phyloP scores from a whole-genome alignment of 345 rosid genomes.

The Eucalyptus cloeziana region DNA sequence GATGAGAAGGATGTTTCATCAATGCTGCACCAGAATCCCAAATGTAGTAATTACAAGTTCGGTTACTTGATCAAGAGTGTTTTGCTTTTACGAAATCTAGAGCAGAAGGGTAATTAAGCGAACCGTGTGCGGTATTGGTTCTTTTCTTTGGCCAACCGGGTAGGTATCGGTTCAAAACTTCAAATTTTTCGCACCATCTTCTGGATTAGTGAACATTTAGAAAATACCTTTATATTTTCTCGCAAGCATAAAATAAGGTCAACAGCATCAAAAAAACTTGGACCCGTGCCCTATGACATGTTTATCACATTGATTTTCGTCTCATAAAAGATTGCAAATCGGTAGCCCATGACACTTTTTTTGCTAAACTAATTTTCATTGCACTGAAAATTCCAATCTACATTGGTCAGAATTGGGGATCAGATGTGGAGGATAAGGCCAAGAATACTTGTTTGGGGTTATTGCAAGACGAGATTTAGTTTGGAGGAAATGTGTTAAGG shows the following conservation, averaged over 20 bases:
- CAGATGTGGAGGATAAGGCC: not conserved
- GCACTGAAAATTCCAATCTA: rapidly evolving
- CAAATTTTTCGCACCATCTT: not conserved
- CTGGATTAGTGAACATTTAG: not conserved
- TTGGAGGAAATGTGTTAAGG: not conserved
- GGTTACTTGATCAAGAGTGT: not conserved
- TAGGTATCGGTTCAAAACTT: not conserved
- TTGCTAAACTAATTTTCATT: not conserved
- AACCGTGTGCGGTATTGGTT: not conserved
- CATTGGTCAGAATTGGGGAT: not conserved
- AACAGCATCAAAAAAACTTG: not conserved
- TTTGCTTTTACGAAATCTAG: not conserved
- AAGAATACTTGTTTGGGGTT: not conserved
- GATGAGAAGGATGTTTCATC: not conserved
- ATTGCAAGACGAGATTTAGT: not conserved
- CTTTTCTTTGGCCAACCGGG: not conserved
- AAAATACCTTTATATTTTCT: not conserved
- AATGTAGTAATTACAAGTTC: not conserved
- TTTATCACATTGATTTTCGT: not conserved
- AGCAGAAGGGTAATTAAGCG: not conserved
- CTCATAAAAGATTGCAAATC: not conserved
- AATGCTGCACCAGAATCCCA: not conserved
- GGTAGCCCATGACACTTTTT: not conserved
- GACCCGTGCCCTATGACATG: not conserved
- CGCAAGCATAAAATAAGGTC: not conserved